Conservation (phyloP, 129 eudicot species). For the Helianthus tuberosus region DNA sequence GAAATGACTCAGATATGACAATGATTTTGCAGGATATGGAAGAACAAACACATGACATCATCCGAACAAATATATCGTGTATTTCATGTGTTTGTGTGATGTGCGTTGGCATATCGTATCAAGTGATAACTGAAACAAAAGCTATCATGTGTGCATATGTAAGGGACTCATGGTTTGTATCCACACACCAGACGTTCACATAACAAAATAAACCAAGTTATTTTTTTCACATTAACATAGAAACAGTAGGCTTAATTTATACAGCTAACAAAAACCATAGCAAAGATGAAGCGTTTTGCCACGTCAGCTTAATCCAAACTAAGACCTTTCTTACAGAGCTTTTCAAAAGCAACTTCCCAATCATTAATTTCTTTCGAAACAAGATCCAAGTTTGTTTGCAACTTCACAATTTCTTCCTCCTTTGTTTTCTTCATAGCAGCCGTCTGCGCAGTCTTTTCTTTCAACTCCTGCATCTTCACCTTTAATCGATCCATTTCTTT, state of each 20-base stretch:
- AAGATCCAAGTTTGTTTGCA: constrained; percentile 11
- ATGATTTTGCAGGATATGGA: too few species aligned
- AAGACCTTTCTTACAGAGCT: constrained; percentile 12
- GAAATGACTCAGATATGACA: too few species aligned
- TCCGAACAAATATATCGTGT: too few species aligned
- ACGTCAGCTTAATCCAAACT: not conserved
- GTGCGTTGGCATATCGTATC: too few species aligned
- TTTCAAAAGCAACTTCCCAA: constrained; percentile 19
- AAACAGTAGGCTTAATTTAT: not conserved
- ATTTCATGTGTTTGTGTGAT: too few species aligned
- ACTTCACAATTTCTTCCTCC: constrained; percentile 9
- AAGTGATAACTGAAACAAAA: too few species aligned
- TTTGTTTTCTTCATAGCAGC: constrained; percentile 12
- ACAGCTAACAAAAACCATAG: not conserved
- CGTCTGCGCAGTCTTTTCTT: constrained; percentile 9
- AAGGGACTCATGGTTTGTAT: too few species aligned
- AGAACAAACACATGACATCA: too few species aligned
- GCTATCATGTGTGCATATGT: too few species aligned
- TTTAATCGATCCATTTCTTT: constrained; percentile 17
- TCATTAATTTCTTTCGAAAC: not conserved
- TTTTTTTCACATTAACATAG: not conserved
- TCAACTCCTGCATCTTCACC: constrained; percentile 14
- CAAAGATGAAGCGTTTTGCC: not conserved
- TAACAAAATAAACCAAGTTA: not conserved
- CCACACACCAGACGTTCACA: too few species aligned